Percentiles rank a stretch among this genome's conserved stretches.
These are phyloP conservation scores for Novymonas esmeraldas DNA, from an alignment of 208 protist species.

Conservation along the genomic window DNA sequence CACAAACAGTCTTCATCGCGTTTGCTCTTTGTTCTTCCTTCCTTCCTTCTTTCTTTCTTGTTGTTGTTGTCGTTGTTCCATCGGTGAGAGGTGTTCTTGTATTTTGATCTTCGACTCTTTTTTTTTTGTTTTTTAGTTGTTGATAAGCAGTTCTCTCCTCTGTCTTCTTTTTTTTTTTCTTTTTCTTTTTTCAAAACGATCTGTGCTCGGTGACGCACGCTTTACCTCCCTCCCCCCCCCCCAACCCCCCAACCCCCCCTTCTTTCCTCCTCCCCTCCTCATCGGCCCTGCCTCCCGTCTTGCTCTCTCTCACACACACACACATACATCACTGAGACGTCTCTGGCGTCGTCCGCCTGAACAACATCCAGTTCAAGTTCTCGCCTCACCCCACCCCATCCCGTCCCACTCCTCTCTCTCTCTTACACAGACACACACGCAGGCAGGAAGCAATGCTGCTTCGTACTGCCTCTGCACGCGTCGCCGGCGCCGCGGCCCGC, in stretches of 20 bases:
- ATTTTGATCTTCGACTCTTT: neutral
- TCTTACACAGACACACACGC: slow-evolving; percentile 1
- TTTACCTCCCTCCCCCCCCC: neutral
- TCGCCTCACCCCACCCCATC: neutral
- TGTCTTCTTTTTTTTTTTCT: neutral
- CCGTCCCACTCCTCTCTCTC: neutral
- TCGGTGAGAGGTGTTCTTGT: neutral
- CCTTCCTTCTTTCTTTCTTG: neutral
- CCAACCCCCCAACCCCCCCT: neutral
- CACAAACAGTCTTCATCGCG: neutral
- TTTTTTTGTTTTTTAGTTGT: neutral
- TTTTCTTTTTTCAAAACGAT: neutral
- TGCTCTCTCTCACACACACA: neutral
- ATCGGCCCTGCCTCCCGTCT: neutral
- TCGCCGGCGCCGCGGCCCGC: slow-evolving; percentile 6
- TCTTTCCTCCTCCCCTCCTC: no score
- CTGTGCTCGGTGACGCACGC: no score
- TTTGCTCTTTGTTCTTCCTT: neutral
- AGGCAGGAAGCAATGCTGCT: slow-evolving; percentile 37
- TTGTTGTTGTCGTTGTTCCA: neutral
- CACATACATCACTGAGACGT: no score
- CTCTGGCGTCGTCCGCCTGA: no score
- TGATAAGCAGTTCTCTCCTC: neutral
- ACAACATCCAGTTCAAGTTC: no score
- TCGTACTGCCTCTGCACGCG: slow-evolving; percentile 24